Conservation (phyloP, 208 protist species). For the Leishmania braziliensis region DNA sequence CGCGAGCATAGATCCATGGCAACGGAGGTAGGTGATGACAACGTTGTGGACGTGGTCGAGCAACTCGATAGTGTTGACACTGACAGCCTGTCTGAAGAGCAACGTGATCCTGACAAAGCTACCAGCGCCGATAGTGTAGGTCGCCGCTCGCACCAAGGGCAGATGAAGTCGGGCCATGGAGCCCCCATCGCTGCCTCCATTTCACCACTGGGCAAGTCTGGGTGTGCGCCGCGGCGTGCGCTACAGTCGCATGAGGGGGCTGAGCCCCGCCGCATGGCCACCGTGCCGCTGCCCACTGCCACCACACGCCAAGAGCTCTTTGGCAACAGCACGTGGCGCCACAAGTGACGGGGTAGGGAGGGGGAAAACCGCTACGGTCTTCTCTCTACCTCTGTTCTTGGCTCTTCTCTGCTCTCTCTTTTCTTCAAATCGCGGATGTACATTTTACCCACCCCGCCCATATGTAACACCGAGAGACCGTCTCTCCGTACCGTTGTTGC, state of each 20-base stretch:
- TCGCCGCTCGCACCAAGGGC: background rate
- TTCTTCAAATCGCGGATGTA: background rate
- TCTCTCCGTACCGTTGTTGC: background rate
- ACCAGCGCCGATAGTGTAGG: background rate
- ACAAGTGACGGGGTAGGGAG: background rate
- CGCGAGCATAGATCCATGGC: conserved; percentile 18
- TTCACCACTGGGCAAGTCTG: conserved; percentile 1
- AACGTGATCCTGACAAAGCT: background rate
- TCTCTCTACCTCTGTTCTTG: background rate
- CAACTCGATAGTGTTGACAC: background rate
- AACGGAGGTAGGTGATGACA: background rate
- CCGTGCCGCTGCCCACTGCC: conserved; percentile 29
- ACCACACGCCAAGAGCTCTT: conserved; percentile 32
- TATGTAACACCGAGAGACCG: background rate
- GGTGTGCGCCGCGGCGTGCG: conserved; percentile 1
- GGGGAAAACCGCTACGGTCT: no score
- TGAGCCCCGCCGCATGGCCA: conserved; percentile 24
- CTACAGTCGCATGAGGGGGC: conserved; percentile 2
- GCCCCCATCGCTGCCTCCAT: background rate
- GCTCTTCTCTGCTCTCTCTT: background rate
- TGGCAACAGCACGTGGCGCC: background rate
- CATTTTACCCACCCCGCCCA: background rate
- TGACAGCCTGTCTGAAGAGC: background rate
- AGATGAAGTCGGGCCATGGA: background rate
- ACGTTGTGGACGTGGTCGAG: background rate